Percentiles rank a stretch among this genome's conserved stretches.
These are phyloP conservation scores for Backusella morwellensis DNA, from an alignment of 192 early-diverging fungal genomes.

Conservation along the genomic window DNA sequence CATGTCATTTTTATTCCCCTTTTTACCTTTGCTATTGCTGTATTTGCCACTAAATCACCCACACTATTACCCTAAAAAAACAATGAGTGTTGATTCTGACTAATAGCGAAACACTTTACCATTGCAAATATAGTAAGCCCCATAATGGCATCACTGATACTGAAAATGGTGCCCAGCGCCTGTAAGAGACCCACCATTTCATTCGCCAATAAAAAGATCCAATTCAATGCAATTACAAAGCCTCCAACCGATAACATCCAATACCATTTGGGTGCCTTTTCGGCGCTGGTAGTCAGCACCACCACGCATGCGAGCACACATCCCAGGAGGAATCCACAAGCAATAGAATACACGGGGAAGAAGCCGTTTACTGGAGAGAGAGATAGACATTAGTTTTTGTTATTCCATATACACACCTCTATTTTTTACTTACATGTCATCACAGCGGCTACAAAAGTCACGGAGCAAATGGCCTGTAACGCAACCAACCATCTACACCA, in stretches of 20 bases:
- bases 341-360: constrained; percentile 19
- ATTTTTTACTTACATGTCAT: constrained; percentile 34
- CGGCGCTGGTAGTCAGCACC: constrained; percentile 21
- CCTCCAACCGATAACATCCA: constrained; percentile 58
- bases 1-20: not conserved
- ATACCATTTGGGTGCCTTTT: constrained; percentile 42
- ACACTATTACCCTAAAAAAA: constrained; percentile 65
- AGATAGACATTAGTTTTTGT: not conserved
- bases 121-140: constrained; percentile 84
- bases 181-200: constrained; percentile 85
- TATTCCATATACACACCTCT: not conserved
- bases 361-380: constrained; percentile 11
- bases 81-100: not conserved
- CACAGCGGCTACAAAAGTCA: constrained; percentile 48
- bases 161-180: constrained; percentile 73
- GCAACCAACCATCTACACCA: constrained; percentile 56
- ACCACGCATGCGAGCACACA: constrained; percentile 19
- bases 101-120: constrained; percentile 34
- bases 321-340: constrained; percentile 32
- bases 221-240: constrained; percentile 74
- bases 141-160: constrained; percentile 77
- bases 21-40: constrained; percentile 66
- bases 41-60: constrained; percentile 89
- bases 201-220: constrained; percentile 85
- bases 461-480: constrained; percentile 49